A percentile compares a stretch with the other conserved stretches of the same genome.
Evolutionary conservation across 768 basidiomycete genomes (phyloP).

Genomic region (Collybia sp.): DNA sequence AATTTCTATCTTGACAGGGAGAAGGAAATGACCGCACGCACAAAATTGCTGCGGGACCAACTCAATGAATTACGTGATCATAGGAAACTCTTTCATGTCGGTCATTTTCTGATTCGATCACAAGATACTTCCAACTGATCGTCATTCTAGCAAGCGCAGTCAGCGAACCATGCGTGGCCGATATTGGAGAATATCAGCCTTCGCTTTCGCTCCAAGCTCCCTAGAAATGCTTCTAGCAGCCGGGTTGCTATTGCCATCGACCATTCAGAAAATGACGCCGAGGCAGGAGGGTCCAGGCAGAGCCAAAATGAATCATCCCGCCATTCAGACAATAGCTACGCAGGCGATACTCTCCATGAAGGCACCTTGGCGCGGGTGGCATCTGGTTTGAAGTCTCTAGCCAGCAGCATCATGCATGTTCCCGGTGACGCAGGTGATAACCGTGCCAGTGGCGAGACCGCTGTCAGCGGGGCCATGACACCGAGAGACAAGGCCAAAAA

Average conservation of each 20-base stretch:
- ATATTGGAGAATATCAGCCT: background rate
- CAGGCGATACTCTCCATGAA: background rate
- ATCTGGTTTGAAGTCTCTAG: background rate
- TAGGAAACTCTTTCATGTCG: constrained; percentile 52
- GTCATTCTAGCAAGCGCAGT: background rate
- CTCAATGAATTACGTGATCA: constrained; percentile 73
- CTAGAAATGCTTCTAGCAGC: background rate
- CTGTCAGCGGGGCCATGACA: background rate
- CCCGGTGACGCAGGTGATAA: background rate
- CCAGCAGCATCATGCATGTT: background rate
- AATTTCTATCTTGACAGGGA: constrained; percentile 57
- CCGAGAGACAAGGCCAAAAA: background rate
- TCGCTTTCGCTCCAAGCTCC: background rate
- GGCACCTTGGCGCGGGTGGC: background rate
- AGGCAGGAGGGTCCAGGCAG: too few species aligned
- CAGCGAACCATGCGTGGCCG: background rate
- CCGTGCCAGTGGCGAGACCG: background rate
- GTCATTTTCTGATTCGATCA: constrained; percentile 6
- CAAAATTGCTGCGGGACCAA: constrained; percentile 55
- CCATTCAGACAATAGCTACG: too few species aligned
- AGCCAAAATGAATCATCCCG: too few species aligned
- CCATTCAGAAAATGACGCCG: background rate
- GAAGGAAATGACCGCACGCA: constrained; percentile 49
- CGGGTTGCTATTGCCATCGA: background rate
- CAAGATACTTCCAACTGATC: background rate